Percentiles rank a stretch among this genome's conserved stretches.
Conservation (phyloP, 129 eudicot genomes). For the Pulicaria dysenterica region DNA sequence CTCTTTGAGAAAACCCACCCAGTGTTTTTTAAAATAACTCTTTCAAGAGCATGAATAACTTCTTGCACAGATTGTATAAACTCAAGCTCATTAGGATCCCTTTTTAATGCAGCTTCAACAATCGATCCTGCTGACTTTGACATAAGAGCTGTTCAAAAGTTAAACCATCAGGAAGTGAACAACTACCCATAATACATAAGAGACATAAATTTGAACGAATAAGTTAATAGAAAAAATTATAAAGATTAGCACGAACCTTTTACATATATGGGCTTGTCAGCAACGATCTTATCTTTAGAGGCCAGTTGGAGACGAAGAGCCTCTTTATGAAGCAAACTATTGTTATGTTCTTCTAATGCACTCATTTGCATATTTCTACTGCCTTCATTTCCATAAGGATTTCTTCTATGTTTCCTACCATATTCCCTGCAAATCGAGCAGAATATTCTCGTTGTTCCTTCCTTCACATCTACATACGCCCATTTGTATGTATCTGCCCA, state of each 20-base stretch:
- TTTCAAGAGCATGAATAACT: constrained; percentile 84
- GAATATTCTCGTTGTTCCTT: constrained; percentile 91
- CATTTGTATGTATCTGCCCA: constrained; percentile 99
- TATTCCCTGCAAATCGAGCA: constrained; percentile 94
- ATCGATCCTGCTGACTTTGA: constrained; percentile 99
- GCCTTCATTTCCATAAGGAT: constrained; percentile 98
- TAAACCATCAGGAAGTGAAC: constrained; percentile 18
- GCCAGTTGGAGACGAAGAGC: constrained; percentile 95
- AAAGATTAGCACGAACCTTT: constrained; percentile 56
- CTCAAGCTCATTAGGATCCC: constrained; percentile 96
- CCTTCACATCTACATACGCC: constrained; percentile 98
- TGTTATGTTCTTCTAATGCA: constrained; percentile 96
- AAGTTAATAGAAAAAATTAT: neutral
- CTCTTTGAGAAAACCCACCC: constrained; percentile 46
- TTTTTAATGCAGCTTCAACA: constrained; percentile 93
- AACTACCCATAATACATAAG: neutral
- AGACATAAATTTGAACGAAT: neutral
- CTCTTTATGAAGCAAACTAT: constrained; percentile 96
- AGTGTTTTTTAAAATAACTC: constrained; percentile 89
- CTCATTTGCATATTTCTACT: constrained; percentile 99
- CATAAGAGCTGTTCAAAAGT: constrained; percentile 75
- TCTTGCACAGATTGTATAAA: constrained; percentile 93
- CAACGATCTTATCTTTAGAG: constrained; percentile 87
- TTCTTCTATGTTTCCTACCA: constrained; percentile 92
- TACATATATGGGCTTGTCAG: constrained; percentile 79